phyloP scores from a whole-genome alignment of 2,329 filamentous ascomycete genomes.

The Alternaria arbusti region DNA sequence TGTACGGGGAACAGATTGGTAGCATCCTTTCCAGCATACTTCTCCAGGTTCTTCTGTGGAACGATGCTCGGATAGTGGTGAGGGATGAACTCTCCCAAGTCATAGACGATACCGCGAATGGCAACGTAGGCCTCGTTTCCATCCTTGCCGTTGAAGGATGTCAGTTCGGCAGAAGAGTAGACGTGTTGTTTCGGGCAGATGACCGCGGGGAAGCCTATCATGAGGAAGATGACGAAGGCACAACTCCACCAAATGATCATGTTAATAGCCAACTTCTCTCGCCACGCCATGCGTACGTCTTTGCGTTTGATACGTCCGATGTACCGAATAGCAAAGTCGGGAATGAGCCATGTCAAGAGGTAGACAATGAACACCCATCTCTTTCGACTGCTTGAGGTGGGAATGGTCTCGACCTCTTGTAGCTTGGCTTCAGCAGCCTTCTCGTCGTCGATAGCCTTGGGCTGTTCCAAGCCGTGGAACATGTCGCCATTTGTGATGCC shows the following conservation, averaged over 20 bases:
- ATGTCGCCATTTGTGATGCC: constrained; percentile 89
- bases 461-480: constrained; percentile 96
- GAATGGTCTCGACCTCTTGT: constrained; percentile 86
- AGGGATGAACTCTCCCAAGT: constrained; percentile 75
- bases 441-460: constrained; percentile 92
- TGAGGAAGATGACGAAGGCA: constrained; percentile 80
- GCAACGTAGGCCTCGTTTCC: constrained; percentile 72
- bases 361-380: constrained; percentile 89
- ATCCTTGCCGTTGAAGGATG: constrained; percentile 73
- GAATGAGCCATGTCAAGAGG: constrained; percentile 82
- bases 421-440: constrained; percentile 90
- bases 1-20: constrained; percentile 91
- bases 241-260: constrained; percentile 94
- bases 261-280: constrained; percentile 98
- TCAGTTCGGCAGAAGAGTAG: constrained; percentile 78
- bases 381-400: constrained; percentile 79
- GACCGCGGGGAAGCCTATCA: constrained; percentile 82
- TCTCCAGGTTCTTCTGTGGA: constrained; percentile 67
- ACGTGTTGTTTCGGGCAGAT: constrained; percentile 94
- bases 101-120: constrained; percentile 88
- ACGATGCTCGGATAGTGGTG: constrained; percentile 77
- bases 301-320: constrained; percentile 88
- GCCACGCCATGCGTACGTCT: constrained; percentile 91
- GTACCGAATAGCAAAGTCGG: constrained; percentile 79
- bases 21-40: constrained; percentile 88